These are phyloP conservation scores for Globisporangium alternatum DNA, from an alignment of 352 stramenopile genomes.

Conservation along the genomic window DNA sequence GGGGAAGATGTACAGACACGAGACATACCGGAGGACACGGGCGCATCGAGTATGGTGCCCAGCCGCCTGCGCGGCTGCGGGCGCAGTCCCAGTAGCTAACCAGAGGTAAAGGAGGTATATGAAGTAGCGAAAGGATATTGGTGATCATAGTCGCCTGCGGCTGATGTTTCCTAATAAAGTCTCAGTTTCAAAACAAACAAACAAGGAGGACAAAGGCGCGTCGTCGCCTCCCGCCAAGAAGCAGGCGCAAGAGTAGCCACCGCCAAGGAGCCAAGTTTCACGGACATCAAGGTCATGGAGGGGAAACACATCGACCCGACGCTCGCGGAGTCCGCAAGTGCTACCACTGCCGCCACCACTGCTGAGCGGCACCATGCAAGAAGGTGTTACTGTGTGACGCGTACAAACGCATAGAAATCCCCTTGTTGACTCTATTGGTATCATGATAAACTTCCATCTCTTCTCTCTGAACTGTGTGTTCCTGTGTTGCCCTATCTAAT, in stretches of 20 bases:
- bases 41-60: no score
- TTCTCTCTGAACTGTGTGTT: neutral
- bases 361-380: no score
- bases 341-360: constrained; percentile 1
- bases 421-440: constrained; percentile 6
- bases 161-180: no score
- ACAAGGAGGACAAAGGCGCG: constrained; percentile 29
- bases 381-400: no score
- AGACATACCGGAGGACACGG: no score
- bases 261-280: constrained; percentile 23
- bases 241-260: constrained; percentile 23
- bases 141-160: no score
- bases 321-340: constrained; percentile 23
- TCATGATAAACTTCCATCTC: neutral
- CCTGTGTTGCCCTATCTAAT: neutral
- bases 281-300: constrained; percentile 59
- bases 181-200: no score
- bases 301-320: constrained; percentile 76
- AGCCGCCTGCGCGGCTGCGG: no score
- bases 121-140: no score
- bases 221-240: constrained; percentile 54
- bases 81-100: no score
- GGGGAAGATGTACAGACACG: no score
- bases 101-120: no score
- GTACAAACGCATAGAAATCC: neutral